Evolutionary conservation across 2,329 filamentous ascomycete species (phyloP), one percentile per base, ranked within the genome.

Genomic region (Trichoderma cornu-damae): DNA sequence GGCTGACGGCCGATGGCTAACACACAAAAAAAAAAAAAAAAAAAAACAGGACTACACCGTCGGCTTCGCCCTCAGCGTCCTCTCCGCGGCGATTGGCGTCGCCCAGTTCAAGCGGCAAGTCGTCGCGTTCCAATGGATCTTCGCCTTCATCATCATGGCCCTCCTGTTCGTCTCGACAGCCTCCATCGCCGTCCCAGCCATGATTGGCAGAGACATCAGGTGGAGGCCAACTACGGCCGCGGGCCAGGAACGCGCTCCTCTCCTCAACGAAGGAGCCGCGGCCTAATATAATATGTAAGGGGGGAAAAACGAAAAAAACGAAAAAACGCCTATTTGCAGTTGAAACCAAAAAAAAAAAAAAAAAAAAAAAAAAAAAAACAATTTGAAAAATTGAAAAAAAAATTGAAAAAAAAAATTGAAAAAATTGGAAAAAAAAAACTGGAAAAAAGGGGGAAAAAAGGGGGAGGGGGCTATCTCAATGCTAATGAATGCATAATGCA

Each of bases 91-190:
- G 16, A 83, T 95, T 40, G 90, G 89, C 11, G 83, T 94, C 14
- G 81, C 84, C 12, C 91, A 96, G 71, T 85, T 95, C 74, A 75
- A 85, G 50, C 79, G 81, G 66, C 84, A 90, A 69, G 72, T 86
- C 59, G 78, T 95, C 63, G 88, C 89, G 6, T 78, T 96, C 62
- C 91, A 96, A 75, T 96, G 90, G 90, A 93, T 95, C 72, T 96
- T 96, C 70, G 88, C 90, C 32, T 94, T 95, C 67, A 78, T 84
- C 61, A 90, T 96, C 69, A 91, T 93, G 79, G 82, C 79, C 1
- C 69, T 89, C 24, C 81, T 95, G 53, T 87, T 94, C 69, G 70
- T 91, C 18, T 73, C 83, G 16, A 90, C 88, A 1, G 66, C 89
- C 2, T 72, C 80, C 14, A 77, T 90, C 52, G 86, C 83, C 2